Evolutionary conservation across 768 basidiomycete genomes (phyloP).

Genomic region (Rhodotorula sphaerocarpa): DNA sequence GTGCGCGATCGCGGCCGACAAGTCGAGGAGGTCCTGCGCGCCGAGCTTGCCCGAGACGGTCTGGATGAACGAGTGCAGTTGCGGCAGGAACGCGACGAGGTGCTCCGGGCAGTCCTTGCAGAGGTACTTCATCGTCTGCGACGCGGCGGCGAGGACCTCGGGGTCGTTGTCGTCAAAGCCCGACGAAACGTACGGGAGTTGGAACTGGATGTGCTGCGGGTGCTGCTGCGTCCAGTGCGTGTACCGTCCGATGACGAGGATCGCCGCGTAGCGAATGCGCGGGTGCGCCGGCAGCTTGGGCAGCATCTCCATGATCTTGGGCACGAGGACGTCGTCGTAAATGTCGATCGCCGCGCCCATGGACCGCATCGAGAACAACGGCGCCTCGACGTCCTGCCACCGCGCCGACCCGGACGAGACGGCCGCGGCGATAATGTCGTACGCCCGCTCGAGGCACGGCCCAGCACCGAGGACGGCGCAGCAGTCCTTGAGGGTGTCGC

Average conservation of each 20-base stretch:
- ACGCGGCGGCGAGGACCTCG: conserved; percentile 76
- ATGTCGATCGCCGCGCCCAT: conserved; percentile 93
- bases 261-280: conserved; percentile 84
- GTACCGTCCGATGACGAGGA: conserved; percentile 89
- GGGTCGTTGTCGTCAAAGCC: conserved; percentile 66
- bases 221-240: conserved; percentile 92
- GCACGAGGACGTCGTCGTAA: conserved; percentile 72
- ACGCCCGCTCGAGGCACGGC: conserved; percentile 68
- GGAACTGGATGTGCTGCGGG: conserved; percentile 72
- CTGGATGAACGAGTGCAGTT: conserved; percentile 77
- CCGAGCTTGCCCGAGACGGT: conserved; percentile 67
- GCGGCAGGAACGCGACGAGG: conserved; percentile 81
- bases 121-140: conserved; percentile 89
- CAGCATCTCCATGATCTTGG: conserved; percentile 90
- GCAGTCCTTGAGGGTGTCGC: conserved; percentile 97
- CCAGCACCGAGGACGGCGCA: conserved; percentile 86
- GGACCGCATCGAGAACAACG: conserved; percentile 91
- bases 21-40: conserved; percentile 80
- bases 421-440: conserved; percentile 67
- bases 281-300: conserved; percentile 83
- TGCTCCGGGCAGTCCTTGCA: conserved; percentile 91
- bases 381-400: conserved; percentile 98
- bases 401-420: conserved; percentile 51
- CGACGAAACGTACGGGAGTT: conserved; percentile 80
- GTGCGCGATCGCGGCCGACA: conserved; percentile 91